Evolutionary conservation across 768 basidiomycete genomes (phyloP).

Genomic region (Boletales sp.): DNA sequence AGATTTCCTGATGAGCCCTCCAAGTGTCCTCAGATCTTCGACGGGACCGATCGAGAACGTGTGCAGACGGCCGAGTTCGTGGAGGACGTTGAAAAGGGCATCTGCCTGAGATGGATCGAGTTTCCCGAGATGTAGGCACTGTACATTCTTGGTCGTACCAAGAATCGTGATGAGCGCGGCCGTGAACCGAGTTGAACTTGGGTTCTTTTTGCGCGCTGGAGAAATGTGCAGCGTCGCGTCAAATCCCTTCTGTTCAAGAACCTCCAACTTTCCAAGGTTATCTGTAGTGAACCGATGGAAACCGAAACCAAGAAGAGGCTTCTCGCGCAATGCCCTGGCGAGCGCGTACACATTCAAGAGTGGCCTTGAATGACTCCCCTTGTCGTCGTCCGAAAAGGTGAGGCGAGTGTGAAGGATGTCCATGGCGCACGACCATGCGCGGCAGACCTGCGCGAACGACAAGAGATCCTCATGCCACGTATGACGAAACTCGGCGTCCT

Average conservation of each 20-base stretch:
- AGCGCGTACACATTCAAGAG: slow-evolving; percentile 14
- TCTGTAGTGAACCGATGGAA: slow-evolving; percentile 19
- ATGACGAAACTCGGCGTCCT: slow-evolving; percentile 12
- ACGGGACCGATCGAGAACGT: slow-evolving; percentile 12
- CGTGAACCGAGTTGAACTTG: slow-evolving; percentile 8
- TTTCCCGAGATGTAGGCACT: slow-evolving; percentile 9
- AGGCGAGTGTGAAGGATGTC: slow-evolving; percentile 12
- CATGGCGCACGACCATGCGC: slow-evolving; percentile 24
- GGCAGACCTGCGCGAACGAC: slow-evolving; percentile 25
- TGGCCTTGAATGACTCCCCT: neutral
- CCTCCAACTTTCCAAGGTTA: slow-evolving; percentile 6
- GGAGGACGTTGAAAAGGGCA: slow-evolving; percentile 9
- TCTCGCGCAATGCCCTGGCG: slow-evolving; percentile 13
- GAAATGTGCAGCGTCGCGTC: neutral
- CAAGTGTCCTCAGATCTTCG: neutral
- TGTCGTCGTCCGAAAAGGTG: slow-evolving; percentile 15
- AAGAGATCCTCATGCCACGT: slow-evolving; percentile 21
- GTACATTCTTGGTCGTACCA: slow-evolving; percentile 14
- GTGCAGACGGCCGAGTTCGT: slow-evolving; percentile 6
- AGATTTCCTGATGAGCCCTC: neutral
- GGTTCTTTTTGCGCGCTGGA: neutral
- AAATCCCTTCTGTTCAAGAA: neutral
- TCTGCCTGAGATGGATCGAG: slow-evolving; percentile 11
- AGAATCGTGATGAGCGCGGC: slow-evolving; percentile 17
- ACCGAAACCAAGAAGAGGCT: slow-evolving; percentile 8